A percentile compares a stretch with the other conserved stretches of the same genome.
Conservation (phyloP, 192 early-diverging fungal species). For the Thoreauomyces humboldtii region DNA sequence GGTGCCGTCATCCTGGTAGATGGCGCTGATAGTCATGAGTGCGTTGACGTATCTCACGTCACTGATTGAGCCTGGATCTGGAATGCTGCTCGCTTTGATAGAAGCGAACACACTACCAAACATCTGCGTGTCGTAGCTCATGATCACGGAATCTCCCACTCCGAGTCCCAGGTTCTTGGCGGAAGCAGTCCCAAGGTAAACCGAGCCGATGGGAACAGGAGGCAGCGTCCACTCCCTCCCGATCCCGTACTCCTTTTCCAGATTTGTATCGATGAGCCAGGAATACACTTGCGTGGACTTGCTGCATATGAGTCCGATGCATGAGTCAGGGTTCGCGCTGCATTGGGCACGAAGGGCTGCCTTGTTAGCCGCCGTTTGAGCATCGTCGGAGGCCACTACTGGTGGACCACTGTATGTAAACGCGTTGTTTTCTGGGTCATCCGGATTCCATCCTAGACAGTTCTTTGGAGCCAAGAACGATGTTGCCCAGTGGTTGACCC, state of each 20-base stretch:
- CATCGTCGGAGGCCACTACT: not conserved
- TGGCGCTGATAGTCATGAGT: not conserved
- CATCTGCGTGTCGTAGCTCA: not conserved
- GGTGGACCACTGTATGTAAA: slow-evolving; percentile 14
- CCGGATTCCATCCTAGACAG: slow-evolving; percentile 8
- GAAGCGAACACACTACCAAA: not conserved
- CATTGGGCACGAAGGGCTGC: not conserved
- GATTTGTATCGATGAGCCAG: slow-evolving; percentile 19
- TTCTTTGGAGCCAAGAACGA: not conserved
- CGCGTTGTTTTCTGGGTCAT: not conserved
- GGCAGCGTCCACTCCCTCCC: slow-evolving; percentile 9
- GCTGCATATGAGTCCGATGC: slow-evolving; percentile 10
- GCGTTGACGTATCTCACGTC: slow-evolving; percentile 15
- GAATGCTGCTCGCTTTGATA: not conserved
- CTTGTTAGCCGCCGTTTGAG: not conserved
- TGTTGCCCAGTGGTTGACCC: not conserved
- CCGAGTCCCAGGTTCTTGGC: not conserved
- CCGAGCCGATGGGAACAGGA: slow-evolving; percentile 7
- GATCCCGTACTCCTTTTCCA: slow-evolving; percentile 4
- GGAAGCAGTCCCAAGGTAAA: not conserved
- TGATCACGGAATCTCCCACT: slow-evolving; percentile 22
- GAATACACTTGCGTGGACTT: not conserved
- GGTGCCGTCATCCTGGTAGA: slow-evolving; percentile 14
- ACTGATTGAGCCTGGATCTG: not conserved
- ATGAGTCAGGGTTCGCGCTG: not conserved